Percentiles rank a stretch among this genome's conserved stretches.
phyloP scores from a whole-genome alignment of 1,284 basidiomycete species.

The Ganoderma boninense region DNA sequence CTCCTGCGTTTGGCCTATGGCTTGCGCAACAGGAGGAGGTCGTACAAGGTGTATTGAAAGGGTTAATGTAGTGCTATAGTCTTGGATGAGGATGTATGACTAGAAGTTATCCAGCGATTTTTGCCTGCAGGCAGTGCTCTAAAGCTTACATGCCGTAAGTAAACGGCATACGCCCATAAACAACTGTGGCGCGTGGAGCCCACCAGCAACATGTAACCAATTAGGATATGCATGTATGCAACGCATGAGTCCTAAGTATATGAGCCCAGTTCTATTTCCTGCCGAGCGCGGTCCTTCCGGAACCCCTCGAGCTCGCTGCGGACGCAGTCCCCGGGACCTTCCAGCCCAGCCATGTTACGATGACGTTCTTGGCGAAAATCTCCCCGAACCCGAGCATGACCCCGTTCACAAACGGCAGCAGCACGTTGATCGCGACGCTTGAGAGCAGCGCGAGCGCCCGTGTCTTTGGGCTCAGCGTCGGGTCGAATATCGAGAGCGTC shows the following conservation, averaged over 20 bases:
- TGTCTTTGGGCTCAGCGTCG: slow-evolving; percentile 67
- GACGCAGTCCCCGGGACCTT: slow-evolving; percentile 38
- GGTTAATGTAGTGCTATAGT: slow-evolving; percentile 19
- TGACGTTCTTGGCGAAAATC: slow-evolving; percentile 91
- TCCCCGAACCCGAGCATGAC: slow-evolving; percentile 99
- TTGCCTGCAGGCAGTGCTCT: neutral
- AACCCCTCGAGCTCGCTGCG: slow-evolving; percentile 22
- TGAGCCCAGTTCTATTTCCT: slow-evolving; percentile 17
- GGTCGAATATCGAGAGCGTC: slow-evolving; percentile 86
- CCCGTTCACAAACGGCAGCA: slow-evolving; percentile 96
- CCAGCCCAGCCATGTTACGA: slow-evolving; percentile 73
- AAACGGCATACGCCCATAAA: neutral
- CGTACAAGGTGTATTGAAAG: slow-evolving; percentile 59
- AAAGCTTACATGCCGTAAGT: neutral
- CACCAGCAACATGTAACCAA: slow-evolving; percentile 10
- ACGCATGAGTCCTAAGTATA: slow-evolving; percentile 8
- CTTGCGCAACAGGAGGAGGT: slow-evolving; percentile 76
- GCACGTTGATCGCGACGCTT: slow-evolving; percentile 89
- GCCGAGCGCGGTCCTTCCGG: slow-evolving; percentile 44
- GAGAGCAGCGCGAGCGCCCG: slow-evolving; percentile 80
- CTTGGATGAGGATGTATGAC: neutral
- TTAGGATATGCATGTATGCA: slow-evolving; percentile 16
- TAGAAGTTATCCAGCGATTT: neutral
- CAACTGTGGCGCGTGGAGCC: slow-evolving; percentile 6
- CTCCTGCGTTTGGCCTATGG: slow-evolving; percentile 81